Base-by-base conservation (phyloP, 768 basidiomycete species). In the Phlebiopsis flavidoalba region DNA sequence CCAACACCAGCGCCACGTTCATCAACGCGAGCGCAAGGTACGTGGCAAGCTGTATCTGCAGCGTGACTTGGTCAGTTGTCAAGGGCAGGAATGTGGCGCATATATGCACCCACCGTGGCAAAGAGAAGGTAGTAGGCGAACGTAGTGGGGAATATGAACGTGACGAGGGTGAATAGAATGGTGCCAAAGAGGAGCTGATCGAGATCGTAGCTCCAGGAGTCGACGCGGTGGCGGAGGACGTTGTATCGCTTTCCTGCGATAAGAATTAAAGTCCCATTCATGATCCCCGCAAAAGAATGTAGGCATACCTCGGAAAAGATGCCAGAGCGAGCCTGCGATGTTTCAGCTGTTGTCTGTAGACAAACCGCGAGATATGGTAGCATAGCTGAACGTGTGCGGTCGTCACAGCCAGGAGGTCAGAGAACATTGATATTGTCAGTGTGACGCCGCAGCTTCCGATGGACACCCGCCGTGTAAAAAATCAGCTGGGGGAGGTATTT, bases 111-210 rank as follows among this genome's bases (percentile, higher is more conserved):
- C 76, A 85, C 93, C 70, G 76, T 64, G 8, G 88, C 88, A 64
- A 98, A 98, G 4, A 95, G 75, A 0, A 84, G 74, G 65, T 97
- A 93, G 72, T 97, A 99, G 0, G 87, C 89, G 35, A 91, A 67
- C 3, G 95, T 83, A 0, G 96, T 98, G 1, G 96, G 90, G 66
- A 90, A 83, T 12, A 95, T 74, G 70, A 95, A 90, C 8, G 88
- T 83, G 12, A 92, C 74, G 17, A 93, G 78, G 0, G 92, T 91
- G 76, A 95, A 92, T 54, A 95, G 75, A 58, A 93, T 86, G 0
- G 97, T 95, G 5, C 96, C 96, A 37, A 98, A 88, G n/a, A 98
- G 78, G 1, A 98, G 82, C 69, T 98, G 94, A 71, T 98, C 96
- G 26, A 95, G 80, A 57, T 94, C 91, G 66, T 97, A 98, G 59